Percentiles rank a stretch among this genome's conserved stretches.
Evolutionary conservation across 1,284 basidiomycete species (phyloP).

Genomic region (Papiliotrema laurentii): DNA sequence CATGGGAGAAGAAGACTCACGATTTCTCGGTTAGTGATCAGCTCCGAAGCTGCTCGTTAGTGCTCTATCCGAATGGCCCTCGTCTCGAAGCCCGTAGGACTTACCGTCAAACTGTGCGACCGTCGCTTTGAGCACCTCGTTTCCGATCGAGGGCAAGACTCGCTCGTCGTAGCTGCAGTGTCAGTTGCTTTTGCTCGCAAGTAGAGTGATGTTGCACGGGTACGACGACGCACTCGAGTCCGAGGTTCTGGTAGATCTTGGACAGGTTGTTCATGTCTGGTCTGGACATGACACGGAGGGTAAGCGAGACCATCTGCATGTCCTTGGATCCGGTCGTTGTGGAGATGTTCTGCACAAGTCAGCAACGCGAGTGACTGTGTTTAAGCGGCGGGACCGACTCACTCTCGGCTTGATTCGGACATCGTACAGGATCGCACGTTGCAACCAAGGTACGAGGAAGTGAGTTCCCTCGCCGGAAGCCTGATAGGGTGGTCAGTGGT

Average conservation of each 20-base stretch:
- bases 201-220: too few species aligned
- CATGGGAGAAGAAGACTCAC: too few species aligned
- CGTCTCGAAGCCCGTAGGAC: too few species aligned
- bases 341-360: conserved; percentile 78
- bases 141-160: conserved; percentile 82
- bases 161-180: conserved; percentile 99
- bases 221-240: too few species aligned
- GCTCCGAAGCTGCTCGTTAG: too few species aligned
- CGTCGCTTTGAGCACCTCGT: conserved; percentile 96
- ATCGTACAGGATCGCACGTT: conserved; percentile 94
- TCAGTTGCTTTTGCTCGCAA: too few species aligned
- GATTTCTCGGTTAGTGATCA: conserved; percentile 67
- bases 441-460: conserved; percentile 91
- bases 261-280: conserved; percentile 85
- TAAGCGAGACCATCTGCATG: conserved; percentile 95
- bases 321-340: conserved; percentile 54
- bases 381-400: too few species aligned
- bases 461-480: conserved; percentile 93
- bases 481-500: not conserved
- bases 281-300: conserved; percentile 89
- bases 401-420: conserved; percentile 94
- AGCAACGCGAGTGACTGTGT: too few species aligned
- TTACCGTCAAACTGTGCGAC: conserved; percentile 99
- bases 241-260: conserved; percentile 91
- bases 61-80: too few species aligned